Conservation (phyloP, 1,284 basidiomycete species). For the Dichomitus squalens region DNA sequence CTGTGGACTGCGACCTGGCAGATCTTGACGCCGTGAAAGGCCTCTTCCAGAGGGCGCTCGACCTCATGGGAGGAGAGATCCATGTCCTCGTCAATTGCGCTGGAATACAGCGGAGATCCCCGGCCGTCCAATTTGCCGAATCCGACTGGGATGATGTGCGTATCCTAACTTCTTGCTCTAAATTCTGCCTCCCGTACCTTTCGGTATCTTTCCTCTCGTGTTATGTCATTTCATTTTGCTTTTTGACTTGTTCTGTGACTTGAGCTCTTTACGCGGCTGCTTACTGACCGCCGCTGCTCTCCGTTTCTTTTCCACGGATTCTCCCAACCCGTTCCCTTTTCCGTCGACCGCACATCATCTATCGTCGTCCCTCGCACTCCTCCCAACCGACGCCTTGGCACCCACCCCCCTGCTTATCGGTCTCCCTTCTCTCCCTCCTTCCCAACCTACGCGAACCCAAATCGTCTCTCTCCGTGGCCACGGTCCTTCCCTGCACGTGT, state of each 20-base stretch:
- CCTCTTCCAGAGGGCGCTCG: slow-evolving; percentile 67
- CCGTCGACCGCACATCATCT: slow-evolving; percentile 19
- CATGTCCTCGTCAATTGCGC: slow-evolving; percentile 94
- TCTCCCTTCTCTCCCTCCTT: slow-evolving; percentile 5
- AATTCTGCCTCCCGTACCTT: slow-evolving; percentile 12
- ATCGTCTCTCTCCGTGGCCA: slow-evolving; percentile 2
- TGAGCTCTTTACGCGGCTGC: slow-evolving; percentile 16
- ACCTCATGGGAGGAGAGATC: slow-evolving; percentile 65
- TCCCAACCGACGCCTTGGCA: slow-evolving; percentile 14
- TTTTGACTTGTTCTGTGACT: slow-evolving; percentile 24
- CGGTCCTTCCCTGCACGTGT: slow-evolving; percentile 18
- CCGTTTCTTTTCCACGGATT: slow-evolving; percentile 22
- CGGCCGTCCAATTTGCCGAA: slow-evolving; percentile 82
- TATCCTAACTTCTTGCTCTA: slow-evolving; percentile 15
- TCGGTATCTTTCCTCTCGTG: slow-evolving; percentile 7
- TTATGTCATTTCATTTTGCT: slow-evolving; percentile 8
- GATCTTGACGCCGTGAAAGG: slow-evolving; percentile 67
- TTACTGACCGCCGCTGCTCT: slow-evolving; percentile 23
- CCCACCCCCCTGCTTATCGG: slow-evolving; percentile 18
- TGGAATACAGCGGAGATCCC: slow-evolving; percentile 88
- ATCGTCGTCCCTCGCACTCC: slow-evolving; percentile 11
- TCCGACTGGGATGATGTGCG: slow-evolving; percentile 89
- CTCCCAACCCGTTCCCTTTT: slow-evolving; percentile 16
- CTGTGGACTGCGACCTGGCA: slow-evolving; percentile 78
- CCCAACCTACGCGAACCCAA: slow-evolving; percentile 12